Evolutionary conservation across 2,329 filamentous ascomycete genomes (phyloP), one percentile per base, ranked within the genome.

Genomic region (Neoarthrinium moseri): DNA sequence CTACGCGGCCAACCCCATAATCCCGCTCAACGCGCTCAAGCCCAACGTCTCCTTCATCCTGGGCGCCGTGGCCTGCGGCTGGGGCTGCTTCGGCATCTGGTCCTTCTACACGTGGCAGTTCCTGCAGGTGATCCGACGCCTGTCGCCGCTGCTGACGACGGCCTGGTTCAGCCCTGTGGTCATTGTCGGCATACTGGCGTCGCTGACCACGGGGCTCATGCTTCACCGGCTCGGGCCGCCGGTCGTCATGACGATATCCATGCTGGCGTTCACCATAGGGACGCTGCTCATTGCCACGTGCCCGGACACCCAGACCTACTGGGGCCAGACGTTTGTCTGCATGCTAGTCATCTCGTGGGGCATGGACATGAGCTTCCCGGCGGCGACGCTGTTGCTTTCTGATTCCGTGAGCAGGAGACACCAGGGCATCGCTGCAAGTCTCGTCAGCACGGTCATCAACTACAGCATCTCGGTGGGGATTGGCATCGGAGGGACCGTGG

Each of bases 301-400:
- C 2, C 80, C 82, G 0, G 65, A 73, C 0, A 53, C 72, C 5
- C 80, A 86, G 58, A 74, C 66, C 1, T 88, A 87, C 64, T 88
- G 84, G 84, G 70, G 68, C 15, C 77, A 84, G 50, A 70, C 75
- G 0, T 87, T 88, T 56, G 71, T 83, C 8, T 71, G 71, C 3
- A 68, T 80, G 4, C 20, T 86, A 3, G 56, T 87, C 36, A 80
- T 79, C 62, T 75, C 80, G 0, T 83, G 76, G 54, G 33, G 81
- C 2, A 83, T 86, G 76, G 82, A 87, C 58, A 84, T 86, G 73
- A 79, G 72, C 2, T 84, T 84, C 53, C 83, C 84, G 0, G 77
- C 81, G 0, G 80, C 78, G 0, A 84, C 75, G 0, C 58, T 86
- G 11, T 73, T 86, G 23, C 66, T 87, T 7, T 79, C 74, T 23